These are phyloP conservation scores for Echium plantagineum DNA, from an alignment of 257 asterid species.

Conservation along the genomic window DNA sequence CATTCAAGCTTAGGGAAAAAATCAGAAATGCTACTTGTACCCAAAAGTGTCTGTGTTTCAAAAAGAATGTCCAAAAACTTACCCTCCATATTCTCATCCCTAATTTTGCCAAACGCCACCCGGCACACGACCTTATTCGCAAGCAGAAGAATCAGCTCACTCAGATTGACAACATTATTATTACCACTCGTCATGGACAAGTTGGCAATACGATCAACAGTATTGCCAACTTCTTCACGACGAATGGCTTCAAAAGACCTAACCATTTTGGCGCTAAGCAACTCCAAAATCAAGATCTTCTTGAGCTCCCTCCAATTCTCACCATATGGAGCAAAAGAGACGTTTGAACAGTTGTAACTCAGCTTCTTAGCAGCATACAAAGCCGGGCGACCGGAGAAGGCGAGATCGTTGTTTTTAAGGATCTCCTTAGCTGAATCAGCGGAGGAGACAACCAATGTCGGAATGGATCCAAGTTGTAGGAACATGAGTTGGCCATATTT, in stretches of 20 bases:
- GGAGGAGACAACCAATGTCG: slow-evolving; percentile 5
- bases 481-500: slow-evolving; percentile 8
- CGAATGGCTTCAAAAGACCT: not conserved
- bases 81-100: not conserved
- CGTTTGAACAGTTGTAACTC: not conserved
- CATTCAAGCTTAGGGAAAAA: slow-evolving; percentile 28
- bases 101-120: slow-evolving; percentile 32
- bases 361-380: not conserved
- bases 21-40: slow-evolving; percentile 23
- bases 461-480: slow-evolving; percentile 1
- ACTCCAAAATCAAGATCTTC: slow-evolving; percentile 5
- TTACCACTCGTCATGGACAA: not conserved
- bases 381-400: not conserved
- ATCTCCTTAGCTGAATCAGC: slow-evolving; percentile 1
- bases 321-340: slow-evolving; percentile 1
- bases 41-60: slow-evolving; percentile 15
- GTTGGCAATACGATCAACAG: not conserved
- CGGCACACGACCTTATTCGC: slow-evolving; percentile 28
- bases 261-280: slow-evolving; percentile 4
- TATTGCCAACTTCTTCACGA: not conserved
- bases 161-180: slow-evolving; percentile 13
- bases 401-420: slow-evolving; percentile 2
- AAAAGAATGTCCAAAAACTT: slow-evolving; percentile 16
- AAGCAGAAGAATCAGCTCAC: slow-evolving; percentile 14
- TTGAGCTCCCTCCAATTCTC: slow-evolving; percentile 5